Percentiles rank a stretch among this genome's conserved stretches.
Conservation (phyloP, 2,329 filamentous ascomycete species). For the Fusarium miscanthi region DNA sequence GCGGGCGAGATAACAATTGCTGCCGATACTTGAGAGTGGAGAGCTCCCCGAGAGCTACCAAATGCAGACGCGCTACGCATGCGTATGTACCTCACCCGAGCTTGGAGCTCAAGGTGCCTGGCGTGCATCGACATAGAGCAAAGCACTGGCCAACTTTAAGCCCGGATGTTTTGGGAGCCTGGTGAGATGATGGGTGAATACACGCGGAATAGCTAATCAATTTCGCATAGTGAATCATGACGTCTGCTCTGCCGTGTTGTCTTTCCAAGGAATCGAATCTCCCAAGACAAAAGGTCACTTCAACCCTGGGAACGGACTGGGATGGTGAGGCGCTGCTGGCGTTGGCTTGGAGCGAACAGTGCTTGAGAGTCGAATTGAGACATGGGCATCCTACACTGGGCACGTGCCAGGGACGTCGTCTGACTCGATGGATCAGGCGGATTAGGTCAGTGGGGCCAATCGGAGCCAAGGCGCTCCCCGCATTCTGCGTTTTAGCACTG, state of each 20-base stretch:
- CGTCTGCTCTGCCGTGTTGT: slow-evolving; percentile 22
- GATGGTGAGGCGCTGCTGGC: slow-evolving; percentile 33
- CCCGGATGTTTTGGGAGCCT: slow-evolving; percentile 7
- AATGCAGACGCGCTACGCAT: slow-evolving; percentile 17
- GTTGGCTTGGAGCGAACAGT: slow-evolving; percentile 28
- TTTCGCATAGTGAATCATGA: slow-evolving; percentile 30
- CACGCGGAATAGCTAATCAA: slow-evolving; percentile 12
- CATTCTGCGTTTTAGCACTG: slow-evolving; percentile 42
- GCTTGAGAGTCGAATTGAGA: slow-evolving; percentile 34
- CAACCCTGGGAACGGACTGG: slow-evolving; percentile 32
- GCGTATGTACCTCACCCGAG: slow-evolving; percentile 26
- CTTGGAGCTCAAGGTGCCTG: slow-evolving; percentile 19
- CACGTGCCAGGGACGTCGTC: slow-evolving; percentile 48
- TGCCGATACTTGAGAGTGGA: slow-evolving; percentile 20
- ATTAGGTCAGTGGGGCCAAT: slow-evolving; percentile 42
- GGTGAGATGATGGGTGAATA: background rate
- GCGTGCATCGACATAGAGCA: slow-evolving; percentile 17
- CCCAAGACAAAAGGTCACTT: slow-evolving; percentile 23
- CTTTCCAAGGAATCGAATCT: slow-evolving; percentile 31
- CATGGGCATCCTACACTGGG: slow-evolving; percentile 36
- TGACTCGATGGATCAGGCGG: slow-evolving; percentile 48
- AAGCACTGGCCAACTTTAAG: slow-evolving; percentile 12
- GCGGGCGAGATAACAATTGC: slow-evolving; percentile 34
- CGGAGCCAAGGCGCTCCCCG: slow-evolving; percentile 43
- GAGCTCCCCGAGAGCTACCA: slow-evolving; percentile 26